Base-by-base conservation (phyloP, 2,329 filamentous ascomycete genomes). In the Pseudophaeomoniella oleicola region DNA sequence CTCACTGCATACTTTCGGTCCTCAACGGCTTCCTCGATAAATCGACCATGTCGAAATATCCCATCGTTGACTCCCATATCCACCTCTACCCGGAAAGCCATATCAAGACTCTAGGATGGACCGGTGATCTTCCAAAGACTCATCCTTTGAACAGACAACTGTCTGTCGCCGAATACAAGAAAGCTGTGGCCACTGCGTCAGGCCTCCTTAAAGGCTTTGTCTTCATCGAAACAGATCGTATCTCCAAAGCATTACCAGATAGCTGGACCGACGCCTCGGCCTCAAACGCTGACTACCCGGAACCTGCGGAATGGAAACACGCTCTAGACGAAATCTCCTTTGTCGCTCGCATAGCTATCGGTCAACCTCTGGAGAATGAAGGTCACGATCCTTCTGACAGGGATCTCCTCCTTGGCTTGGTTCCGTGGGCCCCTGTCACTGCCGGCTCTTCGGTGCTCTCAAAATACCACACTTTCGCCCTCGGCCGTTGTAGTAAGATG, bases 391-490 rank as follows among this genome's bases (percentile, higher is more conserved):
- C 59, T 29, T 54, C 55, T 2, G 69, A 77, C 37, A 64, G 64
- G 11, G 52, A 60, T 16, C 59, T 78, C 14, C 75, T 83, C 46
- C 62, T 78, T 2, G 87, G 71, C 0, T 72, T 86, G 44, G 69
- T 94, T 3, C 76, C 84, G 1, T 94, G 84, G 83, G 86, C 85
- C n/a, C 87, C 87, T 0, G 53, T 94, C 34, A 72, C 81, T 6
- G 72, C 75, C 30, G 75, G 81, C 0, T 52, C 68, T 0, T 62
- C 56, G 4, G 67, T 65, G 1, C 58, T 94, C 52, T 61, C 71
- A 42, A 56, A 59, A 43, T 94, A 92, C 54, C 62, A 93, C 4
- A 15, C 14, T 9, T 6, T 34, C 13, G 32, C 32, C 32, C 14
- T 17, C 12, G 4, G 14, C 32, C 12, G 30, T 10, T 19, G 14